These are phyloP conservation scores for Babesia caballi DNA, from an alignment of 169 alveolate species.

Conservation along the genomic window DNA sequence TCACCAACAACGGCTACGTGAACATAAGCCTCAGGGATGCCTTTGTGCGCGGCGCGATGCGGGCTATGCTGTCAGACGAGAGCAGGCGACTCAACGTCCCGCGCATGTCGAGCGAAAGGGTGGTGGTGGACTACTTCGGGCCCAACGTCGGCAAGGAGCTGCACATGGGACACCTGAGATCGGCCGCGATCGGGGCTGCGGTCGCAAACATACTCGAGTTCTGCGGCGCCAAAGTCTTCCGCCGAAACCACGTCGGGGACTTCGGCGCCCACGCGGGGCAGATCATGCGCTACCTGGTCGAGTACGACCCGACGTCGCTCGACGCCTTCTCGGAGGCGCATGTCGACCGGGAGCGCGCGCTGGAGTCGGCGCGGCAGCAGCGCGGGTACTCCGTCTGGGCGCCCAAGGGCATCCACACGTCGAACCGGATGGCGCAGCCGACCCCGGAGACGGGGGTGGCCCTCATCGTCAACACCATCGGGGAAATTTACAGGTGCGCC, in stretches of 20 bases:
- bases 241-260: constrained; percentile 75
- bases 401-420: not conserved
- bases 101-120: constrained; percentile 16
- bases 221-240: constrained; percentile 52
- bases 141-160: constrained; percentile 73
- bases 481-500: constrained; percentile 35
- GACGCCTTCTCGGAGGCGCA: constrained; percentile 14
- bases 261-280: constrained; percentile 63
- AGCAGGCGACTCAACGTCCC: constrained; percentile 16
- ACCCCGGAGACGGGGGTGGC: not conserved
- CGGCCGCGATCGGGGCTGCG: constrained; percentile 70
- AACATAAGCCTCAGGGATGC: constrained; percentile 30
- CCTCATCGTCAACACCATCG: constrained; percentile 28
- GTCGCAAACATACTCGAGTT: constrained; percentile 64
- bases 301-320: constrained; percentile 55
- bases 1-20: constrained; percentile 18
- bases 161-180: constrained; percentile 76
- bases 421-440: constrained; percentile 17
- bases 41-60: not conserved
- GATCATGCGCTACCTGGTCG: constrained; percentile 56
- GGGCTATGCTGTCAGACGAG: constrained; percentile 11
- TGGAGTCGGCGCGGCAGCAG: not conserved
- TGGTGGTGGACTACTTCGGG: constrained; percentile 72
- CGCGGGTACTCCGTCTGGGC: constrained; percentile 6
- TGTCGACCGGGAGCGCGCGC: not conserved